These are phyloP conservation scores for Phoma sp. DNA, from an alignment of 2,329 filamentous ascomycete species.

Conservation along the genomic window DNA sequence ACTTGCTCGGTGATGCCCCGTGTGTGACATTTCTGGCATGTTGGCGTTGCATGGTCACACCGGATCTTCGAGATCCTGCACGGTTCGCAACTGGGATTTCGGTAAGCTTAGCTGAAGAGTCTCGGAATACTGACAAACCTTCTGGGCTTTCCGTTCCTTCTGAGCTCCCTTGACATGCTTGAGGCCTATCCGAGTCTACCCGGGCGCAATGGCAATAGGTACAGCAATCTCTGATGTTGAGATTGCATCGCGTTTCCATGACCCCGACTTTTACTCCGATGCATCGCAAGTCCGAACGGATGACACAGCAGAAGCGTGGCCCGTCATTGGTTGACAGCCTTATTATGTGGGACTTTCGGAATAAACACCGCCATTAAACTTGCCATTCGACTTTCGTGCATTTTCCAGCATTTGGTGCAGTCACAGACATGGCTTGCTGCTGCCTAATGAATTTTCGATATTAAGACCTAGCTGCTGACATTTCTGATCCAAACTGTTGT, in stretches of 20 bases:
- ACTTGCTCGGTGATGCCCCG: constrained; percentile 46
- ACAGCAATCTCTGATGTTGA: constrained; percentile 5
- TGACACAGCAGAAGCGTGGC: neutral
- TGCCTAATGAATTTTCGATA: neutral
- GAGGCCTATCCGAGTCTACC: constrained; percentile 3
- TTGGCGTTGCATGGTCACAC: constrained; percentile 46
- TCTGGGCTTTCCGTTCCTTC: constrained; percentile 46
- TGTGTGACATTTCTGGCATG: constrained; percentile 43
- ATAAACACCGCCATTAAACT: neutral
- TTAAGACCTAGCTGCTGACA: neutral
- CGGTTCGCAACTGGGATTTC: constrained; percentile 42
- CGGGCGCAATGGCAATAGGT: neutral
- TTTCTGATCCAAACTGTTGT: neutral
- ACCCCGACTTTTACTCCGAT: constrained; percentile 19
- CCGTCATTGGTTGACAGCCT: constrained; percentile 1
- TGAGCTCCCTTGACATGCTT: constrained; percentile 35
- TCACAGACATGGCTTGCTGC: neutral
- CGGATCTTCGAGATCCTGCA: constrained; percentile 47
- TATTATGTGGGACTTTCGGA: neutral
- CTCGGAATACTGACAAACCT: constrained; percentile 29
- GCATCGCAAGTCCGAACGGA: constrained; percentile 6
- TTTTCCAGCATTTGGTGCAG: neutral
- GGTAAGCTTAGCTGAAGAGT: constrained; percentile 24
- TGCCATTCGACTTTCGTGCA: neutral
- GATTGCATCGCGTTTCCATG: neutral